Conservation (phyloP, 1,284 basidiomycete species). For the Trametes pubescens region DNA sequence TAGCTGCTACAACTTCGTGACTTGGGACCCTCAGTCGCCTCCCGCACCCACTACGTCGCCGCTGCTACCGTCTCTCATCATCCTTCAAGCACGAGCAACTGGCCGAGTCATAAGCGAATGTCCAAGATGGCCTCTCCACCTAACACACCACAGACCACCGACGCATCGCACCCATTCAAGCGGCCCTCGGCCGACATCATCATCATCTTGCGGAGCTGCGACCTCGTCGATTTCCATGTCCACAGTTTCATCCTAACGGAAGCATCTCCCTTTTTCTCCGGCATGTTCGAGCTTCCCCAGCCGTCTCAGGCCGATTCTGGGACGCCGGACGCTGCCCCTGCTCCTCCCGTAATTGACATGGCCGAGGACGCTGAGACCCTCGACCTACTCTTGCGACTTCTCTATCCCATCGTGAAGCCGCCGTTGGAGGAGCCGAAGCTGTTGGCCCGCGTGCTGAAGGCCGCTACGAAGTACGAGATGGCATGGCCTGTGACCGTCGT, state of each 20-base stretch:
- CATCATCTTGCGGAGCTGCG: slow-evolving; percentile 25
- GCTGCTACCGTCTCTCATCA: too few relatives aligned
- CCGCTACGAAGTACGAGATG: slow-evolving; percentile 33
- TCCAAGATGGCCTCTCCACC: not conserved
- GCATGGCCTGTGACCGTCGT: slow-evolving; percentile 11
- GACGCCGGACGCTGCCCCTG: too few relatives aligned
- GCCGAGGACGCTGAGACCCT: slow-evolving; percentile 22
- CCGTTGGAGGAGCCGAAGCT: slow-evolving; percentile 13
- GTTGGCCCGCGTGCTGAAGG: slow-evolving; percentile 19
- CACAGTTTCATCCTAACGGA: slow-evolving; percentile 33
- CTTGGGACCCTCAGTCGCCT: too few relatives aligned
- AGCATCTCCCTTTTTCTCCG: slow-evolving; percentile 46
- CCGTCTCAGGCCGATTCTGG: too few relatives aligned
- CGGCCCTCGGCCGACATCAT: slow-evolving; percentile 25
- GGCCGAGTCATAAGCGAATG: too few relatives aligned
- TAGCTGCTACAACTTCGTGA: too few relatives aligned
- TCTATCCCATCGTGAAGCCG: slow-evolving; percentile 31
- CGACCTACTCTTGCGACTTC: slow-evolving; percentile 26
- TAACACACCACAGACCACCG: not conserved
- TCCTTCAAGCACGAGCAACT: too few relatives aligned
- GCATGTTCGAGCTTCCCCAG: slow-evolving; percentile 27
- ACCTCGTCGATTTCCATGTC: slow-evolving; percentile 29
- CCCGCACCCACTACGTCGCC: too few relatives aligned
- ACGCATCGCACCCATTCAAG: not conserved
- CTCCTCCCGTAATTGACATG: slow-evolving; percentile 15